These are phyloP conservation scores for Lupinus albus DNA, from an alignment of 306 rosid genomes.

Conservation along the genomic window DNA sequence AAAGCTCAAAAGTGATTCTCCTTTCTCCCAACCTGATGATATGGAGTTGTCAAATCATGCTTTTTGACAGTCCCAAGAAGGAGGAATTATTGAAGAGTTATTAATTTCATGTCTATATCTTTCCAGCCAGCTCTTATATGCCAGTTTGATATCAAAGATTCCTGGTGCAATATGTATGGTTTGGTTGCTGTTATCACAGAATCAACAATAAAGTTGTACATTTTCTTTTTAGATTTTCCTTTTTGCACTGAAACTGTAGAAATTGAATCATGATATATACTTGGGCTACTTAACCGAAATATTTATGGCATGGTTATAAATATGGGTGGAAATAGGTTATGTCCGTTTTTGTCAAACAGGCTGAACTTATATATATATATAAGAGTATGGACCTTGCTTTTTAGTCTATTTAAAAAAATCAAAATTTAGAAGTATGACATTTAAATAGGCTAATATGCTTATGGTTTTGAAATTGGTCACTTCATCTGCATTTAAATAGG, in stretches of 20 bases:
- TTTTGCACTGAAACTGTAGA: constrained; percentile 23
- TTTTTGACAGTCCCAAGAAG: constrained; percentile 34
- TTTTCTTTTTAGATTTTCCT: constrained; percentile 16
- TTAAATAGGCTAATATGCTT: too few species aligned
- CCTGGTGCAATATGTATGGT: constrained; percentile 55
- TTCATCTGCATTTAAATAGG: too few species aligned
- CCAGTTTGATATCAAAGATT: constrained; percentile 47
- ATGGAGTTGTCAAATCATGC: constrained; percentile 38
- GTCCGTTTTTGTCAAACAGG: too few species aligned
- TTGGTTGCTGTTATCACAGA: constrained; percentile 34
- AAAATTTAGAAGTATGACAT: too few species aligned
- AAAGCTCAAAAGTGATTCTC: constrained; percentile 37
- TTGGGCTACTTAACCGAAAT: constrained; percentile 20
- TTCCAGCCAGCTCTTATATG: constrained; percentile 38
- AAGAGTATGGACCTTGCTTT: too few species aligned
- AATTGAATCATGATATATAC: constrained; percentile 15
- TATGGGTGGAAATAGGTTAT: too few species aligned
- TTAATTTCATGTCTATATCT: constrained; percentile 19
- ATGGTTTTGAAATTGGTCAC: too few species aligned
- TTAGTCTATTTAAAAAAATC: too few species aligned
- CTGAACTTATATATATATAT: too few species aligned
- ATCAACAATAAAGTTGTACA: constrained; percentile 13
- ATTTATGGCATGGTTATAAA: too few species aligned
- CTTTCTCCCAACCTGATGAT: constrained; percentile 34
- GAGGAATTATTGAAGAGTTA: constrained; percentile 32